Conservation (phyloP, 106 monocot genomes). For the Acorus calamus region DNA sequence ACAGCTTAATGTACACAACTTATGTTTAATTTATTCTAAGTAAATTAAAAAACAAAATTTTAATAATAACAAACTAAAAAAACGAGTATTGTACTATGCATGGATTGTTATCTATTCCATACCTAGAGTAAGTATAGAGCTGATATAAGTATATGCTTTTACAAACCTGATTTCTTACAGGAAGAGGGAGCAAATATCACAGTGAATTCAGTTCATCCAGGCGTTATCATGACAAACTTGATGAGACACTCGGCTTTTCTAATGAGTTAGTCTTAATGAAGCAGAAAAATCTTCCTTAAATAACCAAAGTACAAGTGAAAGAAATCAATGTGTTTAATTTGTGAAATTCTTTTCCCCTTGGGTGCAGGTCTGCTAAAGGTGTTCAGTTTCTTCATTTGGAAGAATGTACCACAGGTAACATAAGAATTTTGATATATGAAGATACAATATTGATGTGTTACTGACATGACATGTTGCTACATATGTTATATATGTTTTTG, state of each 20-base stretch:
- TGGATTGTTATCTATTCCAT: no score
- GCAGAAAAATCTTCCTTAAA: background rate
- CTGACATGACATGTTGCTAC: no score
- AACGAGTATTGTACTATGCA: no score
- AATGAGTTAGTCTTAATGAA: constrained; percentile 47
- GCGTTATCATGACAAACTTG: constrained; percentile 87
- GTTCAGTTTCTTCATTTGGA: constrained; percentile 67
- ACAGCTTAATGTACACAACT: no score
- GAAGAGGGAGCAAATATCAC: constrained; percentile 80
- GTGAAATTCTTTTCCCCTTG: background rate
- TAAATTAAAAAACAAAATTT: no score
- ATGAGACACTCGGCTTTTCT: constrained; percentile 66
- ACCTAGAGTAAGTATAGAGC: no score
- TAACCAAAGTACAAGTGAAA: background rate
- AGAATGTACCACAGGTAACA: constrained; percentile 85
- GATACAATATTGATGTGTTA: no score
- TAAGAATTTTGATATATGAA: background rate
- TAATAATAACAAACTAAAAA: no score
- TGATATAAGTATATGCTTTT: no score
- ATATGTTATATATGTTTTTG: background rate
- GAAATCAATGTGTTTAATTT: background rate
- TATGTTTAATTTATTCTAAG: no score
- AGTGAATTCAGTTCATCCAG: constrained; percentile 84
- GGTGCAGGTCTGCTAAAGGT: constrained; percentile 43
- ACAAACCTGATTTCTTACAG: constrained; percentile 14